Base-by-base conservation (phyloP, 768 basidiomycete species). In the Suillus americanus region DNA sequence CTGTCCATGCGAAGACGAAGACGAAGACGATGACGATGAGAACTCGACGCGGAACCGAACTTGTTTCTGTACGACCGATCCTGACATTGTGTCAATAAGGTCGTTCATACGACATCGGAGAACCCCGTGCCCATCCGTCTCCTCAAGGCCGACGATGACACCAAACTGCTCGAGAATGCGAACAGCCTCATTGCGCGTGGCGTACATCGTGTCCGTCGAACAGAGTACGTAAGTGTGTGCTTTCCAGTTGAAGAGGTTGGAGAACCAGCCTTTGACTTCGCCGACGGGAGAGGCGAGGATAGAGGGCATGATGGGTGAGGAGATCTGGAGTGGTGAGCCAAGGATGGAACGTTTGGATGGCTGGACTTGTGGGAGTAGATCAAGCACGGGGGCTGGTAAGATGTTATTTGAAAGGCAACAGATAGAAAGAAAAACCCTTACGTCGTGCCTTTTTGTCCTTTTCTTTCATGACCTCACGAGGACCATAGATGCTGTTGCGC, bases 191-290 rank as follows among this genome's bases (percentile, higher is more conserved):
- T 82, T 74, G 13, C 91, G 85, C 6, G 94, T 95, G 41, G 83
- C 81, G 18, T 77, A 75, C 50, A 87, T 70, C 64, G 85, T 83
- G 63, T 86, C 81, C 18, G 77, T 68, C 5, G 90, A 91, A 72
- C 88, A 89, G 35, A 87, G 75, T 65, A 78, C 74, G 71, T 77
- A 81, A 28, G 81, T 77, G 62, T 86, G 85, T 38, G 83, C 81
- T 72, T 92, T 95, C 92, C 94, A 97, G 75, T 89, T 92, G 82
- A 99, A 98, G 37, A 99, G 80, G 69, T 92, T 97, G 25, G 94
- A 92, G 78, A 99, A 96, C 96, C 96, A 97, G 40, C 90, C 91
- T 73, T 90, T 91, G 77, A 93, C 88, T 75, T 93, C 92, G 64
- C 89, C 89, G 16, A 91, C 89, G 12, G 86, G 88, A n/a, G 90